A percentile compares a stretch with the other conserved stretches of the same genome.
Evolutionary conservation across 306 rosid genomes (phyloP).

Genomic region (Pterocarpus santalinus): DNA sequence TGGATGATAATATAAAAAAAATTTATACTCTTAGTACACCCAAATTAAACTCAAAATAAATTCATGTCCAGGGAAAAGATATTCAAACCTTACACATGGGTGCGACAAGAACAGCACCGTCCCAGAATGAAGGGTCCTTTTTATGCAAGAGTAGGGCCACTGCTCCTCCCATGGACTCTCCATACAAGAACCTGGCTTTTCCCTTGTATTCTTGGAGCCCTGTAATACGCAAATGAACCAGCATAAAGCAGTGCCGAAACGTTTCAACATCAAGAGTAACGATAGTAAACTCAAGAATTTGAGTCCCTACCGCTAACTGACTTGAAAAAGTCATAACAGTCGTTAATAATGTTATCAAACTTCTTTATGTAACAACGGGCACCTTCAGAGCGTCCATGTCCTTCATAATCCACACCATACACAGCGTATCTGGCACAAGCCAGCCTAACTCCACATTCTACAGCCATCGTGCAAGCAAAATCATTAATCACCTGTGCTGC

Average conservation of each 20-base stretch:
- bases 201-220: conserved; percentile 66
- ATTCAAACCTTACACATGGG: conserved; percentile 91
- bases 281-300: not conserved
- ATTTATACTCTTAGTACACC: too few species aligned
- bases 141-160: conserved; percentile 82
- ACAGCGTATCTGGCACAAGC: conserved; percentile 79
- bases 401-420: conserved; percentile 88
- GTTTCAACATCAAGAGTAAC: not conserved
- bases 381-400: conserved; percentile 90
- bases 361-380: conserved; percentile 87
- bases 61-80: too few species aligned
- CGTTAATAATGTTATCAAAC: conserved; percentile 73
- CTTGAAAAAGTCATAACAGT: conserved; percentile 74
- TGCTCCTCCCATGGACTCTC: conserved; percentile 99
- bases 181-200: conserved; percentile 85
- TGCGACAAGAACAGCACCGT: conserved; percentile 91
- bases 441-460: conserved; percentile 80
- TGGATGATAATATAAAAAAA: too few species aligned
- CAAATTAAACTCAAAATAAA: too few species aligned
- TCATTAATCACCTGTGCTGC: not conserved
- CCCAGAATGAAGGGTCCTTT: conserved; percentile 80
- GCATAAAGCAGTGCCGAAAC: not conserved
- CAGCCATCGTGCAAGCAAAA: not conserved
- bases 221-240: conserved; percentile 38
- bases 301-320: conserved; percentile 64